Base-by-base conservation (phyloP, 2,329 filamentous ascomycete species). In the Calonectria ilicicola region DNA sequence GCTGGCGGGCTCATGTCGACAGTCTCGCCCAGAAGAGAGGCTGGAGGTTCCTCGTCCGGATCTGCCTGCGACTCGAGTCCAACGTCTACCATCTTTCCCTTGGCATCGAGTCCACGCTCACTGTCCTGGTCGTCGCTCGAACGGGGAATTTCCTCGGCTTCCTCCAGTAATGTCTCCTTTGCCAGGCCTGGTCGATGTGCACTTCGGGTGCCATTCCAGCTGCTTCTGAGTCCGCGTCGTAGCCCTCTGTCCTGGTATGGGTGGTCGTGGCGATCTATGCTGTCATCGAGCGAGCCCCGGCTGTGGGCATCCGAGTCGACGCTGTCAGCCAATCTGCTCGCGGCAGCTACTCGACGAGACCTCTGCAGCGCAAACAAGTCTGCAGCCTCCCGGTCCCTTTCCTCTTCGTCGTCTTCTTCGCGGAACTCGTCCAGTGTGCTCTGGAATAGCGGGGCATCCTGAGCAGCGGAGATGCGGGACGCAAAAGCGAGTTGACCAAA, bases 361-460 rank as follows among this genome's bases (percentile, higher is more conserved):
- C 93, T 91, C 83, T 98, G 96, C 70, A 99, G 87, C 7, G 96
- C 96, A 84, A 96, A 97, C 77, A 97, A 92, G 84, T 98, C 97
- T n/a, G 95, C 95, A 40, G 96, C 94, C 81, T 98, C 96, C 67
- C 95, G 89, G 79, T 97, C 94, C 79, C 95, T 93, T 84, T 98
- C 95, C 79, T 95, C 93, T 82, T 97, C 96, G 74, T 98, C 96
- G 75, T 98, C 96, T 81, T 97, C 95, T 84, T 98, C 96, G 74
- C 94, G 92, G 76, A 97, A 97, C 81, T 97, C 95, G 82, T 98
- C 95, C 19, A 95, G 91, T 5, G 94, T 93, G 80, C 95, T 98
- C 84, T 97, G 95, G 83, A 99, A 98, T n/a, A 99, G 88, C 68
- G 97, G 97, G 12, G 96, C 96, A 77, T 95, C 94, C 70, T 94